Evolutionary conservation across 257 asterid genomes (phyloP).

Genomic region (Lycium barbarum): DNA sequence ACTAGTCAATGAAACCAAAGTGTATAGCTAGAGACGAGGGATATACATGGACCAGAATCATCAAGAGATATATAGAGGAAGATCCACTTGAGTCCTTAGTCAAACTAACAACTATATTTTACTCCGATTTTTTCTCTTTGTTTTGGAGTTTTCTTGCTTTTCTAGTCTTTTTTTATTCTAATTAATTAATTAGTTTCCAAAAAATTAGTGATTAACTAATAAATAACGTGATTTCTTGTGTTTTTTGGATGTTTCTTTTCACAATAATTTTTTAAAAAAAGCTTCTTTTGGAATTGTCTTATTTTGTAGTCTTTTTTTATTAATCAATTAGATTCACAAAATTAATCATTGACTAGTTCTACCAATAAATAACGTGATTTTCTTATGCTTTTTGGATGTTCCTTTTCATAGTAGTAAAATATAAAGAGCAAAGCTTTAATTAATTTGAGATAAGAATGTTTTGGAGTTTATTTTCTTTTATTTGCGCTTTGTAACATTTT

Average conservation of each 20-base stretch:
- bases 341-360: not conserved
- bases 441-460: not conserved
- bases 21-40: not conserved
- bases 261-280: no score
- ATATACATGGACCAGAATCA: not conserved
- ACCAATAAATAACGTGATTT: not conserved
- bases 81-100: slow-evolving; percentile 6
- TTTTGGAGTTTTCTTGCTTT: not conserved
- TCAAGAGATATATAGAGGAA: slow-evolving; percentile 22
- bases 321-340: not conserved
- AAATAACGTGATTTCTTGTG: not conserved
- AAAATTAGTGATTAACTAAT: not conserved
- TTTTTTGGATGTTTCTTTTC: no score
- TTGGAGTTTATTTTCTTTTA: not conserved
- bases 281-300: not conserved
- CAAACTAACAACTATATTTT: not conserved
- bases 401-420: no score
- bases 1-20: slow-evolving; percentile 20
- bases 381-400: no score
- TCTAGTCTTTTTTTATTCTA: not conserved
- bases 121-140: not conserved
- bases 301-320: not conserved
- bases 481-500: no score
- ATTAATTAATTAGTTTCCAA: not conserved
- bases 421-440: no score